A percentile compares a stretch with the other conserved stretches of the same genome.
These are phyloP conservation scores for Tricholomella constricta DNA, from an alignment of 768 basidiomycete genomes.

Conservation along the genomic window DNA sequence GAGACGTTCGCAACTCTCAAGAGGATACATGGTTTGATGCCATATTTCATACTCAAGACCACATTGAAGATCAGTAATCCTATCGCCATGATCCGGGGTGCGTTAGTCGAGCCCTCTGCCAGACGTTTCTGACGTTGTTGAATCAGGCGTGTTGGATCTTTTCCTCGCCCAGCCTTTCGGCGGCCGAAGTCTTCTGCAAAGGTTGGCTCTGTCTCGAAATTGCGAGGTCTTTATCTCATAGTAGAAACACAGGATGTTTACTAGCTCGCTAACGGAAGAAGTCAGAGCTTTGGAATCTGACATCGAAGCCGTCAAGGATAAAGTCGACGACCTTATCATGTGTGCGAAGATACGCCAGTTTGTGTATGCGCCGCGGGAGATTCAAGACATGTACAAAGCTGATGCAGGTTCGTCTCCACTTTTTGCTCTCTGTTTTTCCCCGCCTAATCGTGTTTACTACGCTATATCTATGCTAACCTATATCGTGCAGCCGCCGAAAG, in stretches of 20 bases:
- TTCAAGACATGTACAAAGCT: slow-evolving; percentile 77
- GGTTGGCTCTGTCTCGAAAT: slow-evolving; percentile 42
- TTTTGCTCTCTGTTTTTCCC: not conserved
- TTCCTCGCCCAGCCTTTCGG: slow-evolving; percentile 98
- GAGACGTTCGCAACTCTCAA: slow-evolving; percentile 87
- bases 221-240: not conserved
- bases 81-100: slow-evolving; percentile 92
- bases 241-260: slow-evolving; percentile 77
- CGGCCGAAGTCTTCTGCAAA: slow-evolving; percentile 86
- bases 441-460: not conserved
- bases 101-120: not conserved
- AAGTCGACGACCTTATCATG: slow-evolving; percentile 85
- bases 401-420: slow-evolving; percentile 66
- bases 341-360: slow-evolving; percentile 88
- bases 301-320: slow-evolving; percentile 83
- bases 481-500: slow-evolving; percentile 56
- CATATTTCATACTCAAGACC: slow-evolving; percentile 94
- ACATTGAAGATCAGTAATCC: slow-evolving; percentile 94
- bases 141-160: slow-evolving; percentile 75
- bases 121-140: slow-evolving; percentile 5
- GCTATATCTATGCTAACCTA: not conserved
- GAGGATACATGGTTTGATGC: slow-evolving; percentile 94
- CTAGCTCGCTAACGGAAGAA: slow-evolving; percentile 88
- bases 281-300: slow-evolving; percentile 83
- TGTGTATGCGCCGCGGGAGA: slow-evolving; percentile 84